Conservation (phyloP, 768 basidiomycete species). For the Boletus rex-veris region DNA sequence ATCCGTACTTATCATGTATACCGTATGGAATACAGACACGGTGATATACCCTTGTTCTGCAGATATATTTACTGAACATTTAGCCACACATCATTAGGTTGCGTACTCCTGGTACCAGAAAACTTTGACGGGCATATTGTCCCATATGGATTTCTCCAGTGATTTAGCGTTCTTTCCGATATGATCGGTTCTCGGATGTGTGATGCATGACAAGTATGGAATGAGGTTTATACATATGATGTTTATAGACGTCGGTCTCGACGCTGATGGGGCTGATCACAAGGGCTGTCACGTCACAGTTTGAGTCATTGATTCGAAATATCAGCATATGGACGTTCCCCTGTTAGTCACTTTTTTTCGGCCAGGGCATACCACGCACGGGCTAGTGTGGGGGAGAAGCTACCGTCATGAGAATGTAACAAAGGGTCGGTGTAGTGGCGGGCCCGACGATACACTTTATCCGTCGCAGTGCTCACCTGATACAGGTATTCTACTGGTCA, state of each 20-base stretch:
- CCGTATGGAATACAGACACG: too few species aligned
- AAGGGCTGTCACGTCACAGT: too few species aligned
- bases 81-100: background rate
- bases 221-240: background rate
- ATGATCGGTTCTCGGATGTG: background rate
- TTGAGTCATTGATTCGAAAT: too few species aligned
- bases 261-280: too few species aligned
- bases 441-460: background rate
- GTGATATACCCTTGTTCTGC: too few species aligned
- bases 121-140: background rate
- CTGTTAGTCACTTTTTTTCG: background rate
- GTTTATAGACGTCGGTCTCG: background rate
- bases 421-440: background rate
- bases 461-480: too few species aligned
- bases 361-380: background rate
- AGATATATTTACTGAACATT: too few species aligned
- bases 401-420: slow-evolving; percentile 6
- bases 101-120: too few species aligned
- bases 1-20: background rate
- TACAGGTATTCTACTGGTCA: background rate
- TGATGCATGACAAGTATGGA: background rate
- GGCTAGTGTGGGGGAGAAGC: background rate
- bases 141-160: background rate
- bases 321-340: too few species aligned
- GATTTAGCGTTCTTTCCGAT: background rate